phyloP scores from a whole-genome alignment of 202 grass and related monocot species.

The Setaria italica region DNA sequence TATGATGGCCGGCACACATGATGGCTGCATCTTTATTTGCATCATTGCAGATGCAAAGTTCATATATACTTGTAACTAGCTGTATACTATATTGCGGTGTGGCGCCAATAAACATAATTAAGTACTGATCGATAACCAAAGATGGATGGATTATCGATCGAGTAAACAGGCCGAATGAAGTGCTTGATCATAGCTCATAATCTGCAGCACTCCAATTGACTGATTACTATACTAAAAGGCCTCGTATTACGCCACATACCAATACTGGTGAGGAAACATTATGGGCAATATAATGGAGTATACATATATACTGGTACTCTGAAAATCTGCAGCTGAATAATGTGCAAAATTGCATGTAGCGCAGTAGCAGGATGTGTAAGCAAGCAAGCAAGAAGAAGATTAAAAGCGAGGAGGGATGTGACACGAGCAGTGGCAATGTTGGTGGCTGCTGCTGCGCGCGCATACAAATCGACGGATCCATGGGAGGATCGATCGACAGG shows the following conservation, averaged over 20 bases:
- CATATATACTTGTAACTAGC: not conserved
- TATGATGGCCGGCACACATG: slow-evolving; percentile 38
- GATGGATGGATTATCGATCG: not conserved
- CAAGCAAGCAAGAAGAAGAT: not conserved
- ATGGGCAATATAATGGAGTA: too few species aligned
- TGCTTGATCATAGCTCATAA: not conserved
- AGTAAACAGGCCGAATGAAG: not conserved
- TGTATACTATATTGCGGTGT: too few species aligned
- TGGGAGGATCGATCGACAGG: too few species aligned
- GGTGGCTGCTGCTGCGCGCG: not conserved
- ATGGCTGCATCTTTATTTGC: slow-evolving; percentile 34
- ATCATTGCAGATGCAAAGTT: slow-evolving; percentile 39
- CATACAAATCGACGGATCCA: too few species aligned
- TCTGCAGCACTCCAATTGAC: not conserved
- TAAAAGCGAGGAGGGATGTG: slow-evolving; percentile 3
- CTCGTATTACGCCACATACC: not conserved
- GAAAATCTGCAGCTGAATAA: too few species aligned
- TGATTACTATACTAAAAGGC: too few species aligned
- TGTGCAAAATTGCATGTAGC: too few species aligned
- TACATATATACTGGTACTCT: too few species aligned
- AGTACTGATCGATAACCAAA: not conserved
- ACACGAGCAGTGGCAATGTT: not conserved
- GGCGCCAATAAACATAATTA: not conserved
- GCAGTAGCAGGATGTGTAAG: too few species aligned
- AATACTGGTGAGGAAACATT: too few species aligned